Evolutionary conservation across 768 basidiomycete species (phyloP).

Genomic region (Lactarius sp.): DNA sequence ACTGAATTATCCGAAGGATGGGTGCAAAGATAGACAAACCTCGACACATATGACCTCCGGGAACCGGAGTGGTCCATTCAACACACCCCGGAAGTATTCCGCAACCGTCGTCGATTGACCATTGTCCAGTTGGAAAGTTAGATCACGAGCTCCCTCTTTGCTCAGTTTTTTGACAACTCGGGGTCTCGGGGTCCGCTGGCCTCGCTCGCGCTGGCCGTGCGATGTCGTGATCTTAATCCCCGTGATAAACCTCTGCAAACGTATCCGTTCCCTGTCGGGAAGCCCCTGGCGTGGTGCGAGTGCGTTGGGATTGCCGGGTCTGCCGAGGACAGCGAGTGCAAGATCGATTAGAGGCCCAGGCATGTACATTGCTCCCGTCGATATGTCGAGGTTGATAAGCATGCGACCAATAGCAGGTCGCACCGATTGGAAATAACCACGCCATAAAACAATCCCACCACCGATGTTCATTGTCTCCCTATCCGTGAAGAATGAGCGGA

Average conservation of each 20-base stretch:
- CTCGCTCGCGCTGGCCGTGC: slow-evolving; percentile 23
- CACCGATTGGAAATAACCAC: slow-evolving; percentile 78
- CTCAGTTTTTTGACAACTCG: slow-evolving; percentile 62
- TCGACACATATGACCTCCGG: slow-evolving; percentile 67
- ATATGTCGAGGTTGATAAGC: slow-evolving; percentile 73
- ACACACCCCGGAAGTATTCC: slow-evolving; percentile 51
- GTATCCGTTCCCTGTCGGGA: slow-evolving; percentile 48
- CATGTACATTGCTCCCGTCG: slow-evolving; percentile 72
- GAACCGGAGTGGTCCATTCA: slow-evolving; percentile 50
- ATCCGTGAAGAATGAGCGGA: slow-evolving; percentile 68
- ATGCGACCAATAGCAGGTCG: slow-evolving; percentile 60
- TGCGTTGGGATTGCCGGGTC: slow-evolving; percentile 30
- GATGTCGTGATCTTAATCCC: slow-evolving; percentile 48
- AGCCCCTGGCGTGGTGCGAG: slow-evolving; percentile 41
- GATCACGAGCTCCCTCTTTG: slow-evolving; percentile 45
- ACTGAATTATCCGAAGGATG: not conserved
- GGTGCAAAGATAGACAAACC: slow-evolving; percentile 38
- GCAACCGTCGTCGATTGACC: slow-evolving; percentile 55
- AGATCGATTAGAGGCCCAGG: slow-evolving; percentile 54
- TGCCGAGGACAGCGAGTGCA: slow-evolving; percentile 51
- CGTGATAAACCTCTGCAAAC: slow-evolving; percentile 51
- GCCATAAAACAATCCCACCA: slow-evolving; percentile 63
- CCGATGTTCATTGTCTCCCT: slow-evolving; percentile 52
- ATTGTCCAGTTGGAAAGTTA: slow-evolving; percentile 53
- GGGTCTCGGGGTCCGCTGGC: slow-evolving; percentile 30